Conservation (phyloP, 2,329 filamentous ascomycete species). For the Fusarium guadeloupense region DNA sequence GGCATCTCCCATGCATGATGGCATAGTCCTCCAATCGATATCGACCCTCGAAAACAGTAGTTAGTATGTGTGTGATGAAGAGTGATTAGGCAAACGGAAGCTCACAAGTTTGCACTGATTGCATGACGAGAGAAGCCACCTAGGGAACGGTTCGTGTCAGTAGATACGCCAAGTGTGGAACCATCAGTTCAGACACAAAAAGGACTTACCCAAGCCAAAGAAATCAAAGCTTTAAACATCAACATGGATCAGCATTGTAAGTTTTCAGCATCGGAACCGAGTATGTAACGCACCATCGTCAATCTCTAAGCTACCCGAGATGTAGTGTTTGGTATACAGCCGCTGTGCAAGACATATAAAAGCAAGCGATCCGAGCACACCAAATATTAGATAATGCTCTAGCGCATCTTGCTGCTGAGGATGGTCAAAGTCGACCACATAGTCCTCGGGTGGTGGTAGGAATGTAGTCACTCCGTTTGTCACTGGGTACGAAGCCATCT, state of each 20-base stretch:
- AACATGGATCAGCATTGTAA: neutral
- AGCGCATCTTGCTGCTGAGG: conserved; percentile 37
- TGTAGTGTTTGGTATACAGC: conserved; percentile 44
- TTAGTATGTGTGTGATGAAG: neutral
- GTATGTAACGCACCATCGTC: conserved; percentile 27
- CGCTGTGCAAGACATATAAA: conserved; percentile 34
- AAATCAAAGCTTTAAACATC: conserved; percentile 6
- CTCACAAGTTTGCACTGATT: conserved; percentile 38
- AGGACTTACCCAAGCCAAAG: conserved; percentile 22
- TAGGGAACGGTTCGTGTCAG: neutral
- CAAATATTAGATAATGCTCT: conserved; percentile 41
- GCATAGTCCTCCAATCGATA: conserved; percentile 39
- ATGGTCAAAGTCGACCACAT: conserved; percentile 45
- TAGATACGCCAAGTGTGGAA: neutral
- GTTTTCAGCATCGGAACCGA: neutral
- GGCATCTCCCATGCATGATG: conserved; percentile 44
- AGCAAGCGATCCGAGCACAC: conserved; percentile 31
- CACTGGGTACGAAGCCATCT: conserved; percentile 25
- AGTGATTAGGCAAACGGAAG: neutral
- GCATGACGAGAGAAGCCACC: conserved; percentile 38
- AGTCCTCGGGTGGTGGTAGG: conserved; percentile 41
- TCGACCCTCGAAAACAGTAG: conserved; percentile 27
- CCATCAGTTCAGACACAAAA: neutral
- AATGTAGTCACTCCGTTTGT: conserved; percentile 38
- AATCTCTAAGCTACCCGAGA: conserved; percentile 14